Evolutionary conservation across 805 yeast genomes (phyloP).

Genomic region (Candida caryicola): DNA sequence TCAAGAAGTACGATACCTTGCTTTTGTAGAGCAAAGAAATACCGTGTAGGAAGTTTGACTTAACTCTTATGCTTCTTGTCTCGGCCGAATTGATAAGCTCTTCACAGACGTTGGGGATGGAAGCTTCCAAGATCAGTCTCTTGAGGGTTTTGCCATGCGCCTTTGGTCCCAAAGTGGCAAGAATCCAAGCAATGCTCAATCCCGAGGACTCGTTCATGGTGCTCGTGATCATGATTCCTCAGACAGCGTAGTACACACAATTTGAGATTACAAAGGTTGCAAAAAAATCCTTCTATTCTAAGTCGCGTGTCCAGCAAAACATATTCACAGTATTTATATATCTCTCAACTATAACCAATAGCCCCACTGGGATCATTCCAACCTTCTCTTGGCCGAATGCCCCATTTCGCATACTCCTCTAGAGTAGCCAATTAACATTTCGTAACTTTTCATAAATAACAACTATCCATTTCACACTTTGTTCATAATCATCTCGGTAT

Average conservation of each 20-base stretch:
- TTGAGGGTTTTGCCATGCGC: constrained; percentile 26
- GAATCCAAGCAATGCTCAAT: constrained; percentile 29
- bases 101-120: constrained; percentile 44
- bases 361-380: too few species aligned
- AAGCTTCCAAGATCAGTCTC: constrained; percentile 29
- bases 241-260: too few species aligned
- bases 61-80: constrained; percentile 26
- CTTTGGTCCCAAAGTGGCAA: constrained; percentile 43
- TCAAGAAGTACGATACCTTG: constrained; percentile 46
- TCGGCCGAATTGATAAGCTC: constrained; percentile 9
- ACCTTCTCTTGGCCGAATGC: too few species aligned
- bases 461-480: constrained; percentile 22
- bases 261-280: too few species aligned
- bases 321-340: too few species aligned
- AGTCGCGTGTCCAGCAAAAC: too few species aligned
- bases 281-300: too few species aligned
- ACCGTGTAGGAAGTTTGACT: constrained; percentile 48
- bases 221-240: too few species aligned
- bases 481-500: constrained; percentile 20
- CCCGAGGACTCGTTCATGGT: constrained; percentile 7
- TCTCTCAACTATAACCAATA: too few species aligned
- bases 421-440: constrained; percentile 4
- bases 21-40: constrained; percentile 46
- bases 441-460: constrained; percentile 23
- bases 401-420: too few species aligned